Evolutionary conservation across 257 asterid genomes (phyloP).

Genomic region (Ilex asprella): DNA sequence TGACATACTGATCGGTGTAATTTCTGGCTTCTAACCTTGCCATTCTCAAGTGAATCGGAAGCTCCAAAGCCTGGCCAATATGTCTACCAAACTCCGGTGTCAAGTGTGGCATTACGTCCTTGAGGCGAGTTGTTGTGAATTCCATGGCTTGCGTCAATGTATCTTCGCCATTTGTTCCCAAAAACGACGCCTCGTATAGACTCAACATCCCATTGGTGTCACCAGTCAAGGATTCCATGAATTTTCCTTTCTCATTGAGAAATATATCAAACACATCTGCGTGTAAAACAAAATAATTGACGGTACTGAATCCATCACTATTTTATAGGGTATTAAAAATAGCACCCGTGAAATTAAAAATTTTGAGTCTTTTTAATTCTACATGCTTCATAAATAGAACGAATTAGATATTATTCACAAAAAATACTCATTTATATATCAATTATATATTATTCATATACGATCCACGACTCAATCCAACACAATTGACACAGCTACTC

Average conservation of each 20-base stretch:
- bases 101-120: slow-evolving; percentile 7
- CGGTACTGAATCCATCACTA: too few species aligned
- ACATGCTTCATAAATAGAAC: too few species aligned
- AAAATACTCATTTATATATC: too few species aligned
- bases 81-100: slow-evolving; percentile 10
- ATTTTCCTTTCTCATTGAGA: slow-evolving; percentile 34
- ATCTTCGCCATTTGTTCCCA: slow-evolving; percentile 44
- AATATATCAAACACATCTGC: slow-evolving; percentile 45
- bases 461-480: too few species aligned
- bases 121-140: slow-evolving; percentile 28
- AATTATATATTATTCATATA: too few species aligned
- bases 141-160: slow-evolving; percentile 42
- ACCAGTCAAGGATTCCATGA: slow-evolving; percentile 24
- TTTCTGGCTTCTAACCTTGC: slow-evolving; percentile 50
- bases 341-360: too few species aligned
- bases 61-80: slow-evolving; percentile 36
- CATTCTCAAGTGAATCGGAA: slow-evolving; percentile 58
- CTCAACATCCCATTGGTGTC: slow-evolving; percentile 45
- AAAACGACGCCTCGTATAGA: slow-evolving; percentile 57
- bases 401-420: too few species aligned
- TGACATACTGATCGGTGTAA: slow-evolving; percentile 32
- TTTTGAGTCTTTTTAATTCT: too few species aligned
- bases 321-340: too few species aligned
- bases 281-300: too few species aligned
- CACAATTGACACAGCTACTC: too few species aligned